Evolutionary conservation across 2,329 filamentous ascomycete species (phyloP), one percentile per base, ranked within the genome.

Genomic region (Botrytis squamosa): DNA sequence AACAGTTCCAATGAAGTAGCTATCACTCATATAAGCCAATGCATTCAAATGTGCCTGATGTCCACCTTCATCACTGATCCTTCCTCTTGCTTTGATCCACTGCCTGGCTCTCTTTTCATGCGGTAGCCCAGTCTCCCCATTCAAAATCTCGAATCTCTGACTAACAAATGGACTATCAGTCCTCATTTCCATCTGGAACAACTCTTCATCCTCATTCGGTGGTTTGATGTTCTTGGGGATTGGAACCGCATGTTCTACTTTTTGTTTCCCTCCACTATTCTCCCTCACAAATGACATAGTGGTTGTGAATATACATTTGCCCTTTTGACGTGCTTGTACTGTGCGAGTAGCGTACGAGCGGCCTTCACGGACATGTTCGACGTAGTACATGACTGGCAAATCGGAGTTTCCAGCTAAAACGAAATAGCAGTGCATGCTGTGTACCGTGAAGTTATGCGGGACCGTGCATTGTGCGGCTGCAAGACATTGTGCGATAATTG

Each of bases 391-490:
- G 77, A 98, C 92, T 46, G 96, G 95, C 29, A 96, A 91, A 75
- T 92, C 89, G 20, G 90, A 87, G 80, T 95, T 93, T 42, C 96
- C 96, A 7, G 95, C 95, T 2, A 98, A 90, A 49, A 99, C 91
- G 83, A 99, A 99, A 86, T 98, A 99, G 88, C 96, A 98, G 87
- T 99, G 96, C 92, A 97, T 98, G 81, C 92, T 95, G 86, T 99
- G 96, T 68, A 96, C 90, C 74, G 91, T 88, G 83, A 97, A 98
- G 81, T 93, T 87, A 40, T 86, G 82, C 0, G 92, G 91, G 3
- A 99, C 93, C 14, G 96, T 99, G 80, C 90, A 89, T 83, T 97
- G 94, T 38, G 94, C 96, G 2, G 96, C 94, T 64, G 92, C 88
- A 40, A 98, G 91, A 80, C 89, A 95, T 86, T 98, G 95, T 66